Evolutionary conservation across 768 basidiomycete species (phyloP).

Genomic region (Collybia nuda): DNA sequence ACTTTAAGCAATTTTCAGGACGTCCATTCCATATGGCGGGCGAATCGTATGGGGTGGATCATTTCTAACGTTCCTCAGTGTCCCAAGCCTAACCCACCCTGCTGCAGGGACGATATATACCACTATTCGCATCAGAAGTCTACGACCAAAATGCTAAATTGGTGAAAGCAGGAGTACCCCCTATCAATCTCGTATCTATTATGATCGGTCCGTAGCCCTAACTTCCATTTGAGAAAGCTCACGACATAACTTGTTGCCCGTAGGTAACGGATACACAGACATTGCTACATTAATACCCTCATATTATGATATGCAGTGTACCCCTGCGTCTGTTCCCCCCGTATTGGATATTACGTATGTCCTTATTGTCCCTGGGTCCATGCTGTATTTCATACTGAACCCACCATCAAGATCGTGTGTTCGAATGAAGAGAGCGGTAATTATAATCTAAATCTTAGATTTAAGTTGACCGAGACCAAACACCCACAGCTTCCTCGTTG

Average conservation of each 20-base stretch:
- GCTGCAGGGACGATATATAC: slow-evolving; percentile 64
- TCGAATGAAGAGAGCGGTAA: slow-evolving; percentile 53
- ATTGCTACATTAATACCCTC: slow-evolving; percentile 40
- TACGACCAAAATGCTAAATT: slow-evolving; percentile 68
- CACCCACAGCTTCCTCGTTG: slow-evolving; percentile 61
- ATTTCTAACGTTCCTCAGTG: background rate
- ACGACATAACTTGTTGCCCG: too few relatives aligned
- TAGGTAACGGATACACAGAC: slow-evolving; percentile 67
- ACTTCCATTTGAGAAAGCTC: background rate
- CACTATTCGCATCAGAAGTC: slow-evolving; percentile 74
- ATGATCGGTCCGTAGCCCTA: slow-evolving; percentile 50
- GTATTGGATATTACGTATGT: slow-evolving; percentile 47
- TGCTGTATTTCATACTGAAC: slow-evolving; percentile 32
- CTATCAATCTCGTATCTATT: slow-evolving; percentile 68
- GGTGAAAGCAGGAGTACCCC: slow-evolving; percentile 48
- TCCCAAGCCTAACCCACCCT: background rate
- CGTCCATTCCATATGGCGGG: slow-evolving; percentile 65
- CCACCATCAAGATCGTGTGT: slow-evolving; percentile 44
- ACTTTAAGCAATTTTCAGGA: slow-evolving; percentile 70
- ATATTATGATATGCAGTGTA: slow-evolving; percentile 55
- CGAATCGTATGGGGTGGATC: slow-evolving; percentile 73
- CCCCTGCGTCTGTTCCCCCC: slow-evolving; percentile 46
- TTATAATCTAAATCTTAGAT: background rate
- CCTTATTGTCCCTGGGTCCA: slow-evolving; percentile 31
- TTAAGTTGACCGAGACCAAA: too few relatives aligned